Evolutionary conservation across 768 basidiomycete species (phyloP).

Genomic region (Phlebiopsis gigantea): DNA sequence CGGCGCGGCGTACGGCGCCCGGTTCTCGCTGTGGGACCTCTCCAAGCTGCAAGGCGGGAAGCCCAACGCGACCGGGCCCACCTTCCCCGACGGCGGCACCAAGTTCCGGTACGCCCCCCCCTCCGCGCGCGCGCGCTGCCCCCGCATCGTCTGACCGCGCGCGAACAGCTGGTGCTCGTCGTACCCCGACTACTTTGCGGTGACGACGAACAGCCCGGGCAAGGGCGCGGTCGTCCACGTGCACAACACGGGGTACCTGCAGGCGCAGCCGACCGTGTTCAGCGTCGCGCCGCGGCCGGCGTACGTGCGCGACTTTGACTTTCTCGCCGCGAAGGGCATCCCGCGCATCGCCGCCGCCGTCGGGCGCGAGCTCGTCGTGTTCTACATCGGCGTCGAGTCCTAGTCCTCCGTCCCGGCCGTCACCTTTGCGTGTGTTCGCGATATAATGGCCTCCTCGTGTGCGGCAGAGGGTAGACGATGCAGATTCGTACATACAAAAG

Average conservation of each 20-base stretch:
- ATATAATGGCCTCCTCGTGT: no score
- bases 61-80: constrained; percentile 55
- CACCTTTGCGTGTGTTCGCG: background rate
- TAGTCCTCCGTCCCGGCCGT: background rate
- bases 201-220: constrained; percentile 53
- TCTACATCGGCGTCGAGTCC: constrained; percentile 59
- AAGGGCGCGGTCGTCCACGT: constrained; percentile 68
- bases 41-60: constrained; percentile 68
- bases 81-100: constrained; percentile 62
- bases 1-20: constrained; percentile 69
- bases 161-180: constrained; percentile 82
- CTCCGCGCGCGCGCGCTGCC: background rate
- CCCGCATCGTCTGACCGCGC: background rate
- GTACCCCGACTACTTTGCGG: constrained; percentile 72
- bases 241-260: constrained; percentile 59
- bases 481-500: no score
- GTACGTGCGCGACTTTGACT: constrained; percentile 72
- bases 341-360: constrained; percentile 66
- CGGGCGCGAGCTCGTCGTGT: constrained; percentile 52
- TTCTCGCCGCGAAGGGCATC: constrained; percentile 53
- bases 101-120: constrained; percentile 54
- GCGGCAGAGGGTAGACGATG: no score
- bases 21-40: constrained; percentile 75
- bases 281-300: constrained; percentile 56
- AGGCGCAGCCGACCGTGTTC: constrained; percentile 59